Base-by-base conservation (phyloP, 192 early-diverging fungal genomes). In the Powellomyces hirtus region DNA sequence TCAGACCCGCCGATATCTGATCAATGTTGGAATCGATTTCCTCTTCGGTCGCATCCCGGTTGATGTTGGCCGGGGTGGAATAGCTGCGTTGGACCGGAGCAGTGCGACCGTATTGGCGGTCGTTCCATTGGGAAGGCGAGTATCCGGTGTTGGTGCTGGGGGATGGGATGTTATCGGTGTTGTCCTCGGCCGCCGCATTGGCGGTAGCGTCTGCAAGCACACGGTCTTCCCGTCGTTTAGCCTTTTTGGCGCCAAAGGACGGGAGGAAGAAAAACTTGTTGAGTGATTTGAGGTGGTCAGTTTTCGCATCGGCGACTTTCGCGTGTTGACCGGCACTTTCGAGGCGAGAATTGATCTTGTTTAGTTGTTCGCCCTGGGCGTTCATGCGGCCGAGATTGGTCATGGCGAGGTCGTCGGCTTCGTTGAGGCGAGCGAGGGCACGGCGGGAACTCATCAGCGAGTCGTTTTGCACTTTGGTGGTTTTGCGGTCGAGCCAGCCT, bases 11-110 rank as follows among this genome's bases (percentile, higher is more conserved):
- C 35, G 64, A 68, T 16, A 86, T 74, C 70, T 79, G 73, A 64
- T 82, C 77, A 61, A 86, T 56, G 66, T 86, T 86, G 16, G 30
- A 33, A 62, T 86, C 84, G 44, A 84, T 83, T 59, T 86, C 84
- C 62, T 77, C 73, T 59, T 86, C 84, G 38, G 71, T 53, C 0
- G 67, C 75, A 46, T 81, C 82, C 31, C 81, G 34, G 34, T 81
- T 76, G 62, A 82, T 35, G 27, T 76, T 79, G 8, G 69, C 68
- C 30, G 82, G 81, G 14, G 79, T 84, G 46, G 75, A 67, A 53
- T 81, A 84, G 4, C 34, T 44, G 49, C 61, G 37, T 10, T 66
- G 31, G 7, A 50, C 34, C 2, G 20, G 13, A 16, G 53, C 24
- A 10, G 36, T 4, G 59, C 59, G 59, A 36, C 59, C 59, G 36